A percentile compares a stretch with the other conserved stretches of the same genome.
These are phyloP conservation scores for Spathaspora sp. DNA, from an alignment of 1,139 yeast genomes.

Conservation along the genomic window DNA sequence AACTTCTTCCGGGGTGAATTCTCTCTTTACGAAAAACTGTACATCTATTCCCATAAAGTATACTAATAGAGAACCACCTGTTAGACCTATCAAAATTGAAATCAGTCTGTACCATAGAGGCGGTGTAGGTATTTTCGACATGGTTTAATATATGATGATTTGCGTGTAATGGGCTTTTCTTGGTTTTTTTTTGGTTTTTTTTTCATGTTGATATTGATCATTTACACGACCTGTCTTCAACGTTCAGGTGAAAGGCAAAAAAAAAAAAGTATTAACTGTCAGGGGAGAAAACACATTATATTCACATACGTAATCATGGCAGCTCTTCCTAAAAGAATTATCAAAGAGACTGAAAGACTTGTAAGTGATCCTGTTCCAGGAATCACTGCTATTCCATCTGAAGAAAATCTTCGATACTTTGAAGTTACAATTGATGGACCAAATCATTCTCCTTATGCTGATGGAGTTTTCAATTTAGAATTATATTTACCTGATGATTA, in stretches of 20 bases:
- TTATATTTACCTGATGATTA: conserved; percentile 85
- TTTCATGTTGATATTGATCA: background rate
- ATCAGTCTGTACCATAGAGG: conserved; percentile 27
- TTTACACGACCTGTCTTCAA: background rate
- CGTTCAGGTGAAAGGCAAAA: background rate
- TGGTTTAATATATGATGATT: background rate
- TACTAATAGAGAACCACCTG: conserved; percentile 33
- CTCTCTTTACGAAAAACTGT: conserved; percentile 39
- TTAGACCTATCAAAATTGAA: conserved; percentile 39
- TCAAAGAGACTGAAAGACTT: conserved; percentile 90
- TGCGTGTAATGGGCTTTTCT: background rate
- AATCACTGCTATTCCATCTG: conserved; percentile 88
- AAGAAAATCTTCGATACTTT: conserved; percentile 88
- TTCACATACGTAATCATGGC: conserved; percentile 39
- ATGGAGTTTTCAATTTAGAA: conserved; percentile 74
- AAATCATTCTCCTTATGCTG: conserved; percentile 76
- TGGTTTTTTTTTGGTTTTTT: background rate
- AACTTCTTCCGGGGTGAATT: conserved; percentile 40
- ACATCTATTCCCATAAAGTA: conserved; percentile 41
- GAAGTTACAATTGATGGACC: conserved; percentile 90
- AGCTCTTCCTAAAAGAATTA: conserved; percentile 81
- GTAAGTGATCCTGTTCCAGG: conserved; percentile 97
- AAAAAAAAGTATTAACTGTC: background rate
- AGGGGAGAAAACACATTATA: background rate
- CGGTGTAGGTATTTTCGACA: conserved; percentile 27